Base-by-base conservation (phyloP, 306 rosid species). In the Sindora glabra region DNA sequence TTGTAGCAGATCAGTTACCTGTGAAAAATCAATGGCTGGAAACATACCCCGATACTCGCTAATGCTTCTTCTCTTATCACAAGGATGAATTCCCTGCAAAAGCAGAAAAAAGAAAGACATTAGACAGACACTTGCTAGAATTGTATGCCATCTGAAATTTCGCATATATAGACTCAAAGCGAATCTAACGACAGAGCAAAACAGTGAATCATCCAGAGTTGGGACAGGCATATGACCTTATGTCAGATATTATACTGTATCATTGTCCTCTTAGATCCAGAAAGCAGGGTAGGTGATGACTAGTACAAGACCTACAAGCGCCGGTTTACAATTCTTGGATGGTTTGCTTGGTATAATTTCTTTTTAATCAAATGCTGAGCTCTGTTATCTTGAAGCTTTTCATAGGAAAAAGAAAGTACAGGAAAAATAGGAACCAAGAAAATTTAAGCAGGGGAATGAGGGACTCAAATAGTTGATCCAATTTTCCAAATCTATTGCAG, bases 1-100 rank as follows among this genome's bases (percentile, higher is more conserved):
- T 29, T 14, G 62, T 32, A 52, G 63, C 29, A 62, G 52, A 77
- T 42, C 33, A 64, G 87, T 70, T 72, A 49, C 99, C 83, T 80
- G 74, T 25, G 94, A 89, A 77, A 92, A 92, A 79, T 89, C 90
- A 75, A 92, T 55, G 15, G 90, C 99, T 10, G 99, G 99, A 71
- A 92, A 92, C 67, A 92, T 74, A 59, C 76, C 39, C 46, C 18
- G 74, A 62, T 92, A 92, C 66, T 92, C 90, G 10, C 56, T 73
- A 57, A 86, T 77, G 76, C 70, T 84, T 73, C 94, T 77, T 78
- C 99, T 86, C 83, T 92, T 89, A 70, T 89, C 94, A 64, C 99
- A 92, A 46, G 96, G 95, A 77, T 82, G 89, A 60, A 89, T 79
- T 36, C 96, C 99, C 99, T 92, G 73, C 68, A 71, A 61, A n/a